Conservation (phyloP, 1,284 basidiomycete genomes). For the Pseudozyma sp. region DNA sequence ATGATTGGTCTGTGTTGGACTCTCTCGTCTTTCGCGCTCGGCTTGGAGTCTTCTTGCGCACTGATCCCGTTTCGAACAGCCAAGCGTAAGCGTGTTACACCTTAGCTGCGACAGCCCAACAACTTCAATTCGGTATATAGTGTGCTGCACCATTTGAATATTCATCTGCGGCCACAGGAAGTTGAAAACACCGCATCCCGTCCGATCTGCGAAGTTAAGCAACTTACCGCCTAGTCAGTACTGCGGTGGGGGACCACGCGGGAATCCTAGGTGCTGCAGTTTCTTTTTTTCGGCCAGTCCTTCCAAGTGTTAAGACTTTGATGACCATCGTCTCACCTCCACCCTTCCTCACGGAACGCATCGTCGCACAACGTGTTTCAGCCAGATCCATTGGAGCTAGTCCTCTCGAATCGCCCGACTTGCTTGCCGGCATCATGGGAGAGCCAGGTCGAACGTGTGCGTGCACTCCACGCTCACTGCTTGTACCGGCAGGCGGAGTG, state of each 20-base stretch:
- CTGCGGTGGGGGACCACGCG: constrained; percentile 85
- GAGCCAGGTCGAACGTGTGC: constrained; percentile 24
- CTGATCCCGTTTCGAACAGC: not conserved
- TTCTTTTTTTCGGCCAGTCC: constrained; percentile 58
- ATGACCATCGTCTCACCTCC: not conserved
- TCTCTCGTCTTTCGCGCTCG: constrained; percentile 1
- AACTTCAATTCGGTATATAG: too few relatives aligned
- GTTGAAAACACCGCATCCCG: constrained; percentile 83
- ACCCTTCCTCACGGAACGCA: not conserved
- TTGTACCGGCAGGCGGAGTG: constrained; percentile 34
- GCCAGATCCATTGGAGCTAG: too few relatives aligned
- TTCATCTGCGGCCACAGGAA: constrained; percentile 80
- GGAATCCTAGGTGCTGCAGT: constrained; percentile 84
- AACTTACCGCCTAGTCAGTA: constrained; percentile 83
- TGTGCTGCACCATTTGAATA: too few relatives aligned
- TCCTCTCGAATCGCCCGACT: too few relatives aligned
- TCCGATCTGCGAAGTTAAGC: constrained; percentile 84
- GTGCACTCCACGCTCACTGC: constrained; percentile 39
- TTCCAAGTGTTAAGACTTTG: too few relatives aligned
- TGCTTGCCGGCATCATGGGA: not conserved
- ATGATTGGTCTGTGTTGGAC: constrained; percentile 32
- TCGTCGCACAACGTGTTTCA: too few relatives aligned
- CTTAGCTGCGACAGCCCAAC: too few relatives aligned
- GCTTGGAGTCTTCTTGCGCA: constrained; percentile 14
- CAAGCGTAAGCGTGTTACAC: not conserved